These are phyloP conservation scores for Pelargonium australe DNA, from an alignment of 441 rosid genomes.

Conservation along the genomic window DNA sequence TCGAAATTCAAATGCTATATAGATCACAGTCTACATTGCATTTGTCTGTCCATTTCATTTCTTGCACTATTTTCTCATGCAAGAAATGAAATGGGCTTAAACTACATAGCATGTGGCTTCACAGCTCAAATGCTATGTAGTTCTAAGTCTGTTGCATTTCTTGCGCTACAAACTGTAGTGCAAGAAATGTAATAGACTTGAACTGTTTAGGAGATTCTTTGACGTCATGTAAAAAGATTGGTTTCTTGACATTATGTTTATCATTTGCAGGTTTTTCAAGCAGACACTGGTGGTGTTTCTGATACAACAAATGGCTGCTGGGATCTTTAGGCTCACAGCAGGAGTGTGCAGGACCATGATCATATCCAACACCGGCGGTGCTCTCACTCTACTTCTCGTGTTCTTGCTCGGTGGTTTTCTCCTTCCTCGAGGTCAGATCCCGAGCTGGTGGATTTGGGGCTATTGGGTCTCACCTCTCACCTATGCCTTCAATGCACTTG, in stretches of 20 bases:
- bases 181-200: no score
- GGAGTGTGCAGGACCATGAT: constrained; percentile 74
- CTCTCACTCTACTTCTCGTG: constrained; percentile 44
- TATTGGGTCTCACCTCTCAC: constrained; percentile 77
- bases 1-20: no score
- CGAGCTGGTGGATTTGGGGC: constrained; percentile 81
- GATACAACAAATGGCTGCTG: constrained; percentile 82
- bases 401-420: constrained; percentile 84
- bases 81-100: no score
- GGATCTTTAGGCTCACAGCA: constrained; percentile 57
- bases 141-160: no score
- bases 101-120: no score
- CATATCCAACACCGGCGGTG: constrained; percentile 70
- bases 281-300: constrained; percentile 48
- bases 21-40: no score
- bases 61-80: no score
- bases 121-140: no score
- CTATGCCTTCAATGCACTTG: constrained; percentile 59
- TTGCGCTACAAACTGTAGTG: no score
- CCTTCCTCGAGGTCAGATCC: constrained; percentile 62
- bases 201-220: no score
- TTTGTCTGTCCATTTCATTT: no score
- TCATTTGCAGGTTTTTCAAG: constrained; percentile 62
- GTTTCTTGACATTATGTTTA: not conserved
- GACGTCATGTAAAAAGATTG: not conserved